Evolutionary conservation across 257 asterid species (phyloP).

Genomic region (Solanum chmielewskii): DNA sequence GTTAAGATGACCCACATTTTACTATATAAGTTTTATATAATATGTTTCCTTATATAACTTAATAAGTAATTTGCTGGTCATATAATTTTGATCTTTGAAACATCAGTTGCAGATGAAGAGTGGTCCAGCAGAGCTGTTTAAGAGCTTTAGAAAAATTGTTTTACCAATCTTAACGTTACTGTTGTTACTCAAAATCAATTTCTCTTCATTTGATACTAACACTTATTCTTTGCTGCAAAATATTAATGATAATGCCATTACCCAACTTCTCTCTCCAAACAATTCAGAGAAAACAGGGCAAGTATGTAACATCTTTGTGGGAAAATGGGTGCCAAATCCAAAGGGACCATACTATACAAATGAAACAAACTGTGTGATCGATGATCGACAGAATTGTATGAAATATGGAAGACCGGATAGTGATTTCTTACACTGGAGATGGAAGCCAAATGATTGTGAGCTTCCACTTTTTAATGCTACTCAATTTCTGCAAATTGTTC

Average conservation of each 20-base stretch:
- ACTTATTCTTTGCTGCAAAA: background rate
- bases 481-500: conserved; percentile 4
- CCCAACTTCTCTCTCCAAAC: background rate
- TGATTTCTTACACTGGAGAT: conserved; percentile 12
- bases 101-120: conserved; percentile 2
- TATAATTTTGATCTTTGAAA: background rate
- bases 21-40: too few relatives aligned
- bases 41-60: too few relatives aligned
- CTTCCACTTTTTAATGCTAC: conserved; percentile 3
- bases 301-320: conserved; percentile 5
- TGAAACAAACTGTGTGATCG: conserved; percentile 5
- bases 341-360: conserved; percentile 8
- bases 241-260: background rate
- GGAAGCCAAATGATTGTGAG: conserved; percentile 16
- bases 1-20: too few relatives aligned
- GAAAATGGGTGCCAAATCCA: conserved; percentile 4
- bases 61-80: background rate
- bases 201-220: background rate
- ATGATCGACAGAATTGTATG: conserved; percentile 18
- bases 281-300: background rate
- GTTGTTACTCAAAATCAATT: background rate
- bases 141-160: background rate
- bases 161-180: conserved; percentile 2
- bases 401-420: conserved; percentile 6
- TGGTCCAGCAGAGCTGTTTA: background rate